A percentile compares a stretch with the other conserved stretches of the same genome.
Conservation (phyloP, 495 filamentous ascomycete genomes). For the Penicillium manginii region DNA sequence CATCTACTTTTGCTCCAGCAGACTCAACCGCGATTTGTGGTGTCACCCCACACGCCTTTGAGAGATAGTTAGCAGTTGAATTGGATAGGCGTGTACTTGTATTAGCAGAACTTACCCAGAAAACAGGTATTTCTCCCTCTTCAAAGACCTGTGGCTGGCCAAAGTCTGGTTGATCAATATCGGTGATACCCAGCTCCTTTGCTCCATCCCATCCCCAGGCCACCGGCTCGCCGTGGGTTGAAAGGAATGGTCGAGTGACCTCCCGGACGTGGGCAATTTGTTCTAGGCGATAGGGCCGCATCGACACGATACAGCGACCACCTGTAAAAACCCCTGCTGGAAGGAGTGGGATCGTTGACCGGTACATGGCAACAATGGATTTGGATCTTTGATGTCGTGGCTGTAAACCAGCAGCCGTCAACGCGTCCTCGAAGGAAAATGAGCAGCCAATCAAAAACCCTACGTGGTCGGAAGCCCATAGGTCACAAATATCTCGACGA, state of each 20-base stretch:
- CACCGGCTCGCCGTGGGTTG: constrained; percentile 61
- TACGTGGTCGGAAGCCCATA: constrained; percentile 56
- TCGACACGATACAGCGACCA: constrained; percentile 54
- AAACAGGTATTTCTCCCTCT: constrained; percentile 54
- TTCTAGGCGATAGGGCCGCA: constrained; percentile 51
- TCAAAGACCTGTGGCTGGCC: constrained; percentile 40
- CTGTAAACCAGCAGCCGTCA: constrained; percentile 45
- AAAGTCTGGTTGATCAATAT: constrained; percentile 51
- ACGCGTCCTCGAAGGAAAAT: constrained; percentile 57
- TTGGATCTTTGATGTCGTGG: constrained; percentile 45
- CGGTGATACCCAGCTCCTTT: constrained; percentile 46
- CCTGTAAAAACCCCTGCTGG: constrained; percentile 57
- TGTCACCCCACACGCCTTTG: constrained; percentile 59
- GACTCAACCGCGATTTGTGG: constrained; percentile 59
- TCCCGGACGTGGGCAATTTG: constrained; percentile 53
- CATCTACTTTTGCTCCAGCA: constrained; percentile 44
- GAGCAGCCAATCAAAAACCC: constrained; percentile 63
- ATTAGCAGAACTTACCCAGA: constrained; percentile 43
- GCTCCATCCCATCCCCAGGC: constrained; percentile 62
- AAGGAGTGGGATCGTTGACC: constrained; percentile 48
- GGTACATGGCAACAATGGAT: constrained; percentile 57
- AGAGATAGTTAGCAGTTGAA: background rate
- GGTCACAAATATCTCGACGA: constrained; percentile 38
- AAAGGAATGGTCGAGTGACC: constrained; percentile 48
- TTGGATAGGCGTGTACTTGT: background rate